A percentile compares a stretch with the other conserved stretches of the same genome.
Conservation (phyloP, 176 grass and related monocot genomes). For the Aegilops speltoides region DNA sequence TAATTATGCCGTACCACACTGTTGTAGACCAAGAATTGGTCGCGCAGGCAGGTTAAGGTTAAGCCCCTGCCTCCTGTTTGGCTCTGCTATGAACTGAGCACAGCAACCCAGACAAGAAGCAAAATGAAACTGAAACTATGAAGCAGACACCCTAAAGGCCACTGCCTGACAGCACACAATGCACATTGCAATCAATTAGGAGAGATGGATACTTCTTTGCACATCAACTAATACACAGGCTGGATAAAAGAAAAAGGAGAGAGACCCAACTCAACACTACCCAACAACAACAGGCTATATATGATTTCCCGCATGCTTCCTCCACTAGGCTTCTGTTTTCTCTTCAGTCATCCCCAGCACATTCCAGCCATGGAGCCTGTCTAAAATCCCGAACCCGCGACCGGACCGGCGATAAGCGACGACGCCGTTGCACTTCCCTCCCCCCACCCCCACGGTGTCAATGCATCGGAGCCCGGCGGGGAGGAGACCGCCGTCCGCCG, state of each 20-base stretch:
- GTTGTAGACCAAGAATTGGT: too few relatives aligned
- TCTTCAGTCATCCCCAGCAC: not conserved
- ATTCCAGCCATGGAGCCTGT: constrained; percentile 12
- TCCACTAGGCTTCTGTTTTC: not conserved
- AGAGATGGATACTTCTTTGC: not conserved
- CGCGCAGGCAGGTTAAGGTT: too few relatives aligned
- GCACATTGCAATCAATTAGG: constrained; percentile 3
- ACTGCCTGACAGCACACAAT: not conserved
- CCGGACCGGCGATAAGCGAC: not conserved
- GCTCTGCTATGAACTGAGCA: too few relatives aligned
- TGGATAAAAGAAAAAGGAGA: not conserved
- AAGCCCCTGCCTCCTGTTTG: too few relatives aligned
- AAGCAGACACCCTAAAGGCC: not conserved
- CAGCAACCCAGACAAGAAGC: not conserved
- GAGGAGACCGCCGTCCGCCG: not conserved
- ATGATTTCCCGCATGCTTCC: not conserved
- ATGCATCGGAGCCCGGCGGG: not conserved
- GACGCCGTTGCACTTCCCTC: not conserved
- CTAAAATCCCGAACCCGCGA: constrained; percentile 18
- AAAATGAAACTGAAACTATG: not conserved
- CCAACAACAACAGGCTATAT: constrained; percentile 39
- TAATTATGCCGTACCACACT: not conserved
- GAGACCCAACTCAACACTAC: constrained; percentile 15
- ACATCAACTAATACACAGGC: not conserved
- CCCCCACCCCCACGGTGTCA: not conserved